Evolutionary conservation across 768 basidiomycete species (phyloP), one percentile per base, ranked within the genome.

Genomic region (Leccinum subgranulosum): DNA sequence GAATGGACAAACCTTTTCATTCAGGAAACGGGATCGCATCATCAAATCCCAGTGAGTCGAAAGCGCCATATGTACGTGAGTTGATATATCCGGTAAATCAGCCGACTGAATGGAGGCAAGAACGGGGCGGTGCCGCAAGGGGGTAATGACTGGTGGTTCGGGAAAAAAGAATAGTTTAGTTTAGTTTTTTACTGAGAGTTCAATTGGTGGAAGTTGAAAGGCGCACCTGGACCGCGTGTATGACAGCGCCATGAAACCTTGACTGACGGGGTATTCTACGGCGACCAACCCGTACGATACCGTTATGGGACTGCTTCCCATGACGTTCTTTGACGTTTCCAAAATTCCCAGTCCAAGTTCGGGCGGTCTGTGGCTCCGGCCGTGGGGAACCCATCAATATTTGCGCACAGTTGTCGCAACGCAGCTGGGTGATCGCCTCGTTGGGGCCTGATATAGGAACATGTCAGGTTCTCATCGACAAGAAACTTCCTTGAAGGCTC

Each of bases 11-110:
- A 34, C 64, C 51, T 55, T 34, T 41, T 41, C 39, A 43, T 43
- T 43, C 41, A 43, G 41, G 41, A 19, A 65, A 67, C 60, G 56
- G 56, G 63, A 66, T 62, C 60, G 51, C 41, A 43, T 43, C 49
- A 28, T 25, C 59, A n/a, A 41, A 60, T 59, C 49, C 49, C 49
- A 36, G 15, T 58, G 56, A 66, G 61, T 51, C 49, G 60, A 55
- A 57, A 51, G 53, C 29, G 58, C 58, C 21, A 56, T 58, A 57
- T 34, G 29, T 39, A 57, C 39, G 29, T 39, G 50, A 43, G 41
- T 1, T 34, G 66, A 68, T 69, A 72, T 72, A 72, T 72, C 71
- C 12, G 69, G 71, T 60, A 67, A 63, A 74, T 74, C 71, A 74
- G 71, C 62, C 46, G 60, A 50, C 15, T 41, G 53, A 28, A 55